phyloP scores from a whole-genome alignment of 2,329 filamentous ascomycete species.

The Gyromitra esculenta region DNA sequence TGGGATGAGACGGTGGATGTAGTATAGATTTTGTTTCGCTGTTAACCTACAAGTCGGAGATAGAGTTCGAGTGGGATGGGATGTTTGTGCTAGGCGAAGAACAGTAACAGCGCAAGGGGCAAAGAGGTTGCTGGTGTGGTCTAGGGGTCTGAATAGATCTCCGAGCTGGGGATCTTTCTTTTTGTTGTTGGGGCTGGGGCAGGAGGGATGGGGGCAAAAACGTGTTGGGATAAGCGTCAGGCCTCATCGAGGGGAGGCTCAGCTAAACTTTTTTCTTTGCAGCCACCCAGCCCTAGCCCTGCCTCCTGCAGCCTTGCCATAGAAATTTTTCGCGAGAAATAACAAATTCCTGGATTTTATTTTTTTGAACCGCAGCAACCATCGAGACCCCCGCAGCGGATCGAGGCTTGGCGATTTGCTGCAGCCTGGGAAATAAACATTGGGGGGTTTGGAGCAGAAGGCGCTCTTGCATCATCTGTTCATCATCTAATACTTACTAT shows the following conservation, averaged over 20 bases:
- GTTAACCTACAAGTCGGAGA: slow-evolving; percentile 1
- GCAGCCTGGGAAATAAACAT: slow-evolving; percentile 25
- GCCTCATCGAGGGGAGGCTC: slow-evolving; percentile 36
- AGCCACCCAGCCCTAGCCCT: slow-evolving; percentile 28
- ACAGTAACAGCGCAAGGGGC: slow-evolving; percentile 1
- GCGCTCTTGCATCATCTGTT: slow-evolving; percentile 25
- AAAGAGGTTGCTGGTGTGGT: neutral
- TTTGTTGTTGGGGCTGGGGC: slow-evolving; percentile 15
- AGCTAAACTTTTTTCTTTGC: slow-evolving; percentile 31
- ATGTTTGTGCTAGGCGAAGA: slow-evolving; percentile 13
- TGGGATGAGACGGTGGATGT: slow-evolving; percentile 3
- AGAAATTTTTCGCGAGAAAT: slow-evolving; percentile 40
- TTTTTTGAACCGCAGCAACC: slow-evolving; percentile 27
- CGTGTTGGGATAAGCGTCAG: slow-evolving; percentile 38
- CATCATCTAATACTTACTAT: slow-evolving; percentile 1
- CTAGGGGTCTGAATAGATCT: neutral
- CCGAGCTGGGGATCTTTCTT: slow-evolving; percentile 17
- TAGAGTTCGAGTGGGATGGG: slow-evolving; percentile 1
- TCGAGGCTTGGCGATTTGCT: slow-evolving; percentile 38
- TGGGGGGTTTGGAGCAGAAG: slow-evolving; percentile 14
- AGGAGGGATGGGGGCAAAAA: slow-evolving; percentile 8
- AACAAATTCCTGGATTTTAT: slow-evolving; percentile 45
- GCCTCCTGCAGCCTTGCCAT: slow-evolving; percentile 36
- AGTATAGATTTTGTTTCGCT: neutral
- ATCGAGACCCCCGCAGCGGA: slow-evolving; percentile 27